Base-by-base conservation (phyloP, 2,329 filamentous ascomycete genomes). In the Fusarium citri region DNA sequence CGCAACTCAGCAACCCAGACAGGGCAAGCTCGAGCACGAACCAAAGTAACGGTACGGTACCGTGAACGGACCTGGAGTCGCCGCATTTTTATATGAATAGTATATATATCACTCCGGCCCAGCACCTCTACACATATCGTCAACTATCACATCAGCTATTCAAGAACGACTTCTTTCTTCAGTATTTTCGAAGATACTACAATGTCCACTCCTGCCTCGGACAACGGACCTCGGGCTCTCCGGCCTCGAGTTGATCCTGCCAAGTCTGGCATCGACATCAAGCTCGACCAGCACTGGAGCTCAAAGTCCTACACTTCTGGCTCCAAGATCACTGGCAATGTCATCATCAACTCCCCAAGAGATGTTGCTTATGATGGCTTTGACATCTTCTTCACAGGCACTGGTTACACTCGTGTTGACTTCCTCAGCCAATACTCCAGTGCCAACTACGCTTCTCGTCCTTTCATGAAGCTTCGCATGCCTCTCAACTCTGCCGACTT, bases 401-500 rank as follows among this genome's bases (percentile, higher is more conserved):
- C 78, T 48, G 81, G 83, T 59, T 83, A 80, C 74, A 87, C 86
- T 6, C 82, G 81, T 26, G 78, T 87, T 55, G 86, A 88, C 60
- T 83, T 84, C 71, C 78, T 86, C 69, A 83, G 82, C 75, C 78
- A 83, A 31, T 81, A 79, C 58, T 84, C 85, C n/a, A 80, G 78
- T 60, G 84, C 85, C 23, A 80, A 83, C 55, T 79, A 83, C 54
- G 83, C 83, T 22, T 81, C 81, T 23, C 85, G 88, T 64, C 84
- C 83, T 15, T 88, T 89, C 55, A 80, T 89, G 71, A 87, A 87
- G 79, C 78, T 87, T 64, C 79, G 81, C 56, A 88, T 89, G 83
- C 87, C 87, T 12, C 79, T 88, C 22, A 62, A 66, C 49, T 80
- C 81, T n/a, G 80, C 81, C 2, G 74, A 79, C 9, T 84, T 88